A percentile compares a stretch with the other conserved stretches of the same genome.
Conservation (phyloP, 805 yeast species). For the Metschnikowia colocasiae region DNA sequence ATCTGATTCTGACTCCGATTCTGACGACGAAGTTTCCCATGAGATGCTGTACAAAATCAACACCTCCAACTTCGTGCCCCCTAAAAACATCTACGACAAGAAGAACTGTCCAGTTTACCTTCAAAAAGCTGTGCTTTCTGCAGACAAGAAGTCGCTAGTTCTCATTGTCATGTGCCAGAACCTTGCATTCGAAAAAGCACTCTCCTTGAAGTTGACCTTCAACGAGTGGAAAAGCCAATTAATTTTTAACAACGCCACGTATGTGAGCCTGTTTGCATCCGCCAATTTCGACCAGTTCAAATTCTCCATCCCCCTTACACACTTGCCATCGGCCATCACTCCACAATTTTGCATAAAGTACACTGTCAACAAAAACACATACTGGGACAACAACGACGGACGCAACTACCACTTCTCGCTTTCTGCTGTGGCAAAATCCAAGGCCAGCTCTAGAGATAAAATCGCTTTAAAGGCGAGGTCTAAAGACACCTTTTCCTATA, state of each 20-base stretch:
- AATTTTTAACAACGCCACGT: conserved; percentile 21
- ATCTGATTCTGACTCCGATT: conserved; percentile 17
- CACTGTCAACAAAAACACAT: conserved; percentile 24
- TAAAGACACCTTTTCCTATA: conserved; percentile 13
- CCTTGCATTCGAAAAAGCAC: conserved; percentile 34
- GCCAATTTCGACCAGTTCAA: conserved; percentile 45
- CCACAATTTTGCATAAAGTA: conserved; percentile 36
- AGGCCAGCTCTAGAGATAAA: conserved; percentile 4
- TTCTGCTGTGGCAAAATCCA: conserved; percentile 5
- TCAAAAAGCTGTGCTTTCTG: conserved; percentile 34
- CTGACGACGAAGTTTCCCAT: conserved; percentile 13
- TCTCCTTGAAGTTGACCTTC: conserved; percentile 44
- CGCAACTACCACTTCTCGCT: conserved; percentile 37
- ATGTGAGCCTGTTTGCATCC: conserved; percentile 22
- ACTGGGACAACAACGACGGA: conserved; percentile 39
- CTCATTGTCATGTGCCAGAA: conserved; percentile 33
- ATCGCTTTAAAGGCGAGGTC: background rate
- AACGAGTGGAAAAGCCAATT: conserved; percentile 45
- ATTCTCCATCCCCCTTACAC: conserved; percentile 45
- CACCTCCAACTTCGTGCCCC: conserved; percentile 14
- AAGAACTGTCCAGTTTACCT: conserved; percentile 26
- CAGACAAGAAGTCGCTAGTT: conserved; percentile 20
- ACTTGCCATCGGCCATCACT: conserved; percentile 28
- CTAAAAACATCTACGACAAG: conserved; percentile 18
- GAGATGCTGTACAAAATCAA: conserved; percentile 18